Conservation (phyloP, 768 basidiomycete genomes). For the Tylopilus cervinicoccineus region DNA sequence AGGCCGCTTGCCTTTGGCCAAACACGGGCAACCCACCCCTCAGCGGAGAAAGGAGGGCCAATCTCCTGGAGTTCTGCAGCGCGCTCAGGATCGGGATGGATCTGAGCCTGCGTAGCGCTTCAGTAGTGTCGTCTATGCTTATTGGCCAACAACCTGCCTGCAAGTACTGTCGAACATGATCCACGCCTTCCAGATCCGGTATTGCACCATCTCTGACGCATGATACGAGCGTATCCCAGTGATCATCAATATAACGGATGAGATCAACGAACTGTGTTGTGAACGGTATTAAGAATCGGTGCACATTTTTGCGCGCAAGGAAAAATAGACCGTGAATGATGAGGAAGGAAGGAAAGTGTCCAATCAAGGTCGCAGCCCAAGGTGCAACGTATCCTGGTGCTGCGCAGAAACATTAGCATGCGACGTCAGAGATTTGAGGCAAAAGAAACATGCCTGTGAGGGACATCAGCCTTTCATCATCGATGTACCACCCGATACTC, state of each 20-base stretch:
- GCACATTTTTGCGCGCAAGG: constrained; percentile 6
- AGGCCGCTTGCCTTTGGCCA: constrained; percentile 12
- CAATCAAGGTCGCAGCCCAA: constrained; percentile 13
- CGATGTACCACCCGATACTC: constrained; percentile 6
- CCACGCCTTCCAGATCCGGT: constrained; percentile 13
- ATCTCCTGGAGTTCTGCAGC: constrained; percentile 19
- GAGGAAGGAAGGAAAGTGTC: constrained; percentile 14
- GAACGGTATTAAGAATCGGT: not conserved
- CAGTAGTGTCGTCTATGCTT: not conserved
- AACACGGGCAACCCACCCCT: constrained; percentile 16
- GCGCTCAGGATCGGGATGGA: constrained; percentile 13
- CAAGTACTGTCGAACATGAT: constrained; percentile 11
- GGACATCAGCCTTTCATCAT: constrained; percentile 10
- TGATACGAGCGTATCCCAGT: constrained; percentile 15
- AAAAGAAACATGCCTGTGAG: not conserved
- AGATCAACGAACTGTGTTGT: constrained; percentile 8
- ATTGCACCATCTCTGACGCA: constrained; percentile 14
- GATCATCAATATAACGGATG: constrained; percentile 13
- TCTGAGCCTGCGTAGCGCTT: not conserved
- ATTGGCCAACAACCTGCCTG: constrained; percentile 1
- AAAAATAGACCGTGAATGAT: constrained; percentile 22
- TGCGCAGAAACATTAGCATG: not conserved
- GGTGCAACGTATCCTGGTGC: constrained; percentile 13
- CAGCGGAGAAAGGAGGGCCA: constrained; percentile 6
- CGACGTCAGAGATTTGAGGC: not conserved